Evolutionary conservation across 257 asterid species (phyloP).

Genomic region (Lantana camara): DNA sequence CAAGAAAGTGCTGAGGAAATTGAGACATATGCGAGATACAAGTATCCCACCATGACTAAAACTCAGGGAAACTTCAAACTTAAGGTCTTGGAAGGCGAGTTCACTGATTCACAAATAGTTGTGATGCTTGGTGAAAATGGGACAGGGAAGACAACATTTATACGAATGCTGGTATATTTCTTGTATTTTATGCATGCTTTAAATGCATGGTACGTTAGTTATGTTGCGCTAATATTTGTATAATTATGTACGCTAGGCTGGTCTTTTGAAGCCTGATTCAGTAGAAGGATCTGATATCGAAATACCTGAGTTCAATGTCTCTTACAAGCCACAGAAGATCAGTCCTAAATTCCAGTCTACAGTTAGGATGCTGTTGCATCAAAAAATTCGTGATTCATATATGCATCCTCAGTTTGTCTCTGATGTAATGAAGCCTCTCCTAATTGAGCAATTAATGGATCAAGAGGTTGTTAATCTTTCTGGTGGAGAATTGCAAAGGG

Average conservation of each 20-base stretch:
- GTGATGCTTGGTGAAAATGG: constrained; percentile 99
- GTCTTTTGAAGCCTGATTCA: constrained; percentile 83
- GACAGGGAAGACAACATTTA: constrained; percentile 96
- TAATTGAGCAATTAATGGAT: constrained; percentile 97
- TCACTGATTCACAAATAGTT: constrained; percentile 96
- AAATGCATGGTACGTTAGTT: constrained; percentile 9
- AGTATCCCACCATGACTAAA: constrained; percentile 85
- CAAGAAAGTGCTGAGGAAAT: constrained; percentile 95
- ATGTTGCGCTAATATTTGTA: constrained; percentile 2
- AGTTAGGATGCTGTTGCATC: constrained; percentile 81
- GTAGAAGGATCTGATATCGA: constrained; percentile 77
- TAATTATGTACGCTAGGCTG: constrained; percentile 63
- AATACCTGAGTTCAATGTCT: constrained; percentile 94
- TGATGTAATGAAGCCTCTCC: constrained; percentile 98
- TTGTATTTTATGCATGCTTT: not conserved
- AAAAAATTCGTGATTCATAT: constrained; percentile 82
- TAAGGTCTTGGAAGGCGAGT: constrained; percentile 94
- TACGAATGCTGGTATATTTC: constrained; percentile 83
- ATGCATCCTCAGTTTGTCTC: constrained; percentile 92
- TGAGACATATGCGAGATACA: constrained; percentile 85
- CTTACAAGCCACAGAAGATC: constrained; percentile 97
- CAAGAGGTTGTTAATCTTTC: constrained; percentile 95
- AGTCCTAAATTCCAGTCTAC: constrained; percentile 75
- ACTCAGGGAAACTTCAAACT: constrained; percentile 96
- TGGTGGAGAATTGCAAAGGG: constrained; percentile 99